Evolutionary conservation across 805 yeast genomes (phyloP), one percentile per base, ranked within the genome.

Genomic region (Ogataea pini): DNA sequence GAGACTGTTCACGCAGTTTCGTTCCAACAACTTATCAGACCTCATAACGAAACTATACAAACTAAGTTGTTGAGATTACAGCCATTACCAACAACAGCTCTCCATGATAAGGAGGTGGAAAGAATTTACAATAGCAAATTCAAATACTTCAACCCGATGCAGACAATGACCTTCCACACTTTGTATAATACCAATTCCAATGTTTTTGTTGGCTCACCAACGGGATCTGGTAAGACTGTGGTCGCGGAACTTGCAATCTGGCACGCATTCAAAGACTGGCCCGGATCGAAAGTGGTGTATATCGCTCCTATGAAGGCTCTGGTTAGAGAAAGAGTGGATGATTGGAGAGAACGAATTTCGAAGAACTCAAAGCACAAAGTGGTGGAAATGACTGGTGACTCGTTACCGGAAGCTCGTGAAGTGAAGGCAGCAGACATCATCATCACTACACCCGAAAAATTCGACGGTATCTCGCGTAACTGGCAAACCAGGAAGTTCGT

Each of bases 221-320:
- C 99, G 2, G 99, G 99, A 19, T 92, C 97, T 0, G 99, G 99
- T 57, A 94, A 94, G 67, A 94, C 99, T 0, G 86, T 94, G 28
- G 98, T 95, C 24, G 96, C 98, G 0, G 99, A 94, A 63, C 69
- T 94, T 47, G 98, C 98, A 0, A 88, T 94, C 13, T 94, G 98
- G 97, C 92, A 90, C 64, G 97, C 99, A 0, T 86, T 92, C 64
- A 80, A 77, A 39, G 85, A 86, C 40, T 82, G 76, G 49, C 97
- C 97, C 0, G 80, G 83, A 9, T 80, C 89, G 1, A 90, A 90
- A 57, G 76, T 88, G 20, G 92, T 87, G 7, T 87, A 88, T 62
- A 86, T 87, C 69, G 95, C 95, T 0, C 95, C 95, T 1, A 88
- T 87, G 95, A 87, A 88, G 58, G 95, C 95, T 0, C 75, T 87